Percentiles rank a stretch among this genome's conserved stretches.
These are phyloP conservation scores for Fraxinus ornus DNA, from an alignment of 305 asterid genomes.

Conservation along the genomic window DNA sequence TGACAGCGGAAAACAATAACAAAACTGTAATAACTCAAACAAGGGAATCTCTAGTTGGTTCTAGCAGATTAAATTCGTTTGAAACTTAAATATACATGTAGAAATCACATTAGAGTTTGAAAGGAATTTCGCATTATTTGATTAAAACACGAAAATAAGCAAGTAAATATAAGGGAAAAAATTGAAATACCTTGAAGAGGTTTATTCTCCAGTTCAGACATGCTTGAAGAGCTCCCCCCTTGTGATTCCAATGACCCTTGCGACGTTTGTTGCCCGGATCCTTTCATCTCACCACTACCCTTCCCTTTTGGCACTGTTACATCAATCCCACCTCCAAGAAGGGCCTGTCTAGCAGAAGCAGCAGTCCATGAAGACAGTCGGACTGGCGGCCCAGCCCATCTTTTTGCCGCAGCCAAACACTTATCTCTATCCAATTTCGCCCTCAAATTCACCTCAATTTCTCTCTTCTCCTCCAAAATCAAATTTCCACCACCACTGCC, in stretches of 20 bases:
- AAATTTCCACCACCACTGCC: conserved; percentile 29
- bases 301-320: conserved; percentile 46
- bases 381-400: conserved; percentile 26
- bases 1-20: background rate
- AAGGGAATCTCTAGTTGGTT: background rate
- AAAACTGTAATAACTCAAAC: background rate
- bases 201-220: conserved; percentile 66
- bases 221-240: conserved; percentile 62
- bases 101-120: background rate
- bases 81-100: background rate
- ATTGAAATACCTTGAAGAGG: conserved; percentile 53
- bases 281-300: conserved; percentile 36
- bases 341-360: conserved; percentile 31
- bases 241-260: conserved; percentile 54
- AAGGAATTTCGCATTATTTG: background rate
- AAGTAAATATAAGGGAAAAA: background rate
- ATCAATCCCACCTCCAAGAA: conserved; percentile 40
- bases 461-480: conserved; percentile 53
- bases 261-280: background rate
- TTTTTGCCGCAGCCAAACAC: conserved; percentile 30
- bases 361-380: conserved; percentile 35
- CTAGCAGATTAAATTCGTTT: background rate
- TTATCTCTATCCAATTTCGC: conserved; percentile 51
- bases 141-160: background rate
- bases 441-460: conserved; percentile 53